Evolutionary conservation across 2,329 filamentous ascomycete species (phyloP), one percentile per base, ranked within the genome.

Genomic region (Diaporthe sp.): DNA sequence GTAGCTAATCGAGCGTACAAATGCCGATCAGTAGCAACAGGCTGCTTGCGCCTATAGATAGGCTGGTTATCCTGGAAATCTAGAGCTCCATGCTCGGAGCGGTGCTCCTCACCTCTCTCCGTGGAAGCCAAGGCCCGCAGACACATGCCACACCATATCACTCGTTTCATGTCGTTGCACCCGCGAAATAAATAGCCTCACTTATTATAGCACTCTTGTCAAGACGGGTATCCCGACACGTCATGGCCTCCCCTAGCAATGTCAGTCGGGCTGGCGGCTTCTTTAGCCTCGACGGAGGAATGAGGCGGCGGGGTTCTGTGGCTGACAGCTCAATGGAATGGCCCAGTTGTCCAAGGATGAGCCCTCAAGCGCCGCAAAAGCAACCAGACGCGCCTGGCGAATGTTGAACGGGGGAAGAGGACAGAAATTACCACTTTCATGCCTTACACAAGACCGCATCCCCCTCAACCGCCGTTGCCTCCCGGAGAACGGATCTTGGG

Each of bases 121-220:
- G 42, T 39, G 58, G 44, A 15, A 53, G 65, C 65, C 65, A 68
- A 68, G 46, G 46, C 46, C 9, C 8, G 34, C 15, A 25, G 49
- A 42, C 65, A 55, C 65, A 53, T 53, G 31, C 62, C 46, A 68
- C 65, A 68, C 65, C 46, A 39, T 31, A 55, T 6, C 15, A 55
- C 34, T 39, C 46, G 65, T 69, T 69, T 69, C 65, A 69, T 55
- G 65, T 25, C 46, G 65, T 69, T 69, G 65, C 65, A 42, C n/a
- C 31, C 51, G 65, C 10, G 49, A 8, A 42, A 69, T 31, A 55
- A 55, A 68, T 42, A 28, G 42, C n/a, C 49, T 69, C 65, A n/a
- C 34, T 22, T 55, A 12, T 39, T 9, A 13, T 7, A 22, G 44
- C 44, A 49, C 62, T 62, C 13, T 7, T 13, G 28, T 25, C 62